A percentile compares a stretch with the other conserved stretches of the same genome.
Conservation (phyloP, 345 rosid species). For the Populus nigra region DNA sequence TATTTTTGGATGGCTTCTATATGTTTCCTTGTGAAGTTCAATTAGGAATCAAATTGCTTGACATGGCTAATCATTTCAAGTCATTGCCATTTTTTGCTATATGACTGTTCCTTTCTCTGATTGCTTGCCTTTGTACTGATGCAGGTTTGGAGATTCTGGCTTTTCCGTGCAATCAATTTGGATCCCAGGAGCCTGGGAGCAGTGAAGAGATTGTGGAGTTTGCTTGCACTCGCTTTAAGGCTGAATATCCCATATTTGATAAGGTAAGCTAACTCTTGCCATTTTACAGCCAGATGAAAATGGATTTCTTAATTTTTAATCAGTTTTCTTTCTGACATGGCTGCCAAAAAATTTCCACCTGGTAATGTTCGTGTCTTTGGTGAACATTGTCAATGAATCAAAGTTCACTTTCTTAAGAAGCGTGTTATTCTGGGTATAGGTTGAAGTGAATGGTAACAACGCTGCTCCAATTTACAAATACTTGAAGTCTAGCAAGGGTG, state of each 20-base stretch:
- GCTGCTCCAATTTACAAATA: slow-evolving; percentile 82
- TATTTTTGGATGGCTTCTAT: neutral
- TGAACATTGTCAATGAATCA: neutral
- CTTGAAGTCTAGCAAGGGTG: slow-evolving; percentile 82
- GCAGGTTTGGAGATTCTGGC: slow-evolving; percentile 37
- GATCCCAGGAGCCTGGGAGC: slow-evolving; percentile 33
- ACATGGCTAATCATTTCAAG: neutral
- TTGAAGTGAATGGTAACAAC: slow-evolving; percentile 75
- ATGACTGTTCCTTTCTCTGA: neutral
- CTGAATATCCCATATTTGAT: slow-evolving; percentile 36
- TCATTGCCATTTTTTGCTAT: neutral
- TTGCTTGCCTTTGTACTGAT: neutral
- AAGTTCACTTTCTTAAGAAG: neutral
- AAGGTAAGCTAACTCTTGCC: slow-evolving; percentile 17
- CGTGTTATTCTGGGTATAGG: slow-evolving; percentile 33
- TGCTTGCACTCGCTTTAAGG: slow-evolving; percentile 38
- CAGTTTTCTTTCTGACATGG: neutral
- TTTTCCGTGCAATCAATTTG: slow-evolving; percentile 36
- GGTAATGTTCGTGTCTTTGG: neutral
- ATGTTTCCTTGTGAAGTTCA: neutral
- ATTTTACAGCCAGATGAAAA: neutral
- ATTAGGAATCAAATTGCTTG: neutral
- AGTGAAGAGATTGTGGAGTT: slow-evolving; percentile 33
- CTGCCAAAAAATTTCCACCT: neutral
- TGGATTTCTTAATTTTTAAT: neutral